Base-by-base conservation (phyloP, 345 rosid genomes). In the Bruguiera sexangula region DNA sequence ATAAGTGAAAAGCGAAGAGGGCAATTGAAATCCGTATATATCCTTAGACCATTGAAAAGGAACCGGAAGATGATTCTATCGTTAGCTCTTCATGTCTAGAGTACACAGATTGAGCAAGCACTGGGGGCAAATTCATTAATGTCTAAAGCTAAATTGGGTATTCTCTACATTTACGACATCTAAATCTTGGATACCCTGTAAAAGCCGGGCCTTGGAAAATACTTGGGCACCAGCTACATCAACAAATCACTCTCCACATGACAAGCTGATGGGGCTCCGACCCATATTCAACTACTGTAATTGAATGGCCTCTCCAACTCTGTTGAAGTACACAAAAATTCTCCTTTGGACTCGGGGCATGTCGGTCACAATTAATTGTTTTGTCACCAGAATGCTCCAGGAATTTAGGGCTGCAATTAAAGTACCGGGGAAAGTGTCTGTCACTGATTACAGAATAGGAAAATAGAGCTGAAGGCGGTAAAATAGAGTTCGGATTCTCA, bases 121-220 rank as follows among this genome's bases (percentile, higher is more conserved):
- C 26, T n/a, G 20, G 27, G 43, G 29, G 36, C 9, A 13, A 54
- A 63, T 61, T 56, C 36, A 62, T 62, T 4, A 62, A 27, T 21
- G 54, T 2, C 27, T 10, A 24, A 31, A 8, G 65, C 16, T 30
- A 2, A 15, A 51, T 26, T 16, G 16, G 31, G 51, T 3, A 58
- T 57, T 39, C 24, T 57, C 65, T 72, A 65, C 55, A 59, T 48
- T 57, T 46, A 43, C n/a, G 30, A 37, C 55, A 70, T 39, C 67
- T 36, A 62, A 63, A 29, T 34, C 62, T 55, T 46, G 31, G 30
- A 63, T 64, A 36, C 26, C 31, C 16, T 56, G 57, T 29, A 64
- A 64, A 56, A 56, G 60, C 24, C 0, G 19, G 56, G 56, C 6
- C n/a, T 22, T 58, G 8, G 0, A 6, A 66, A 54, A 32, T 7